Evolutionary conservation across 768 basidiomycete species (phyloP).

Genomic region (Porphyrellus cyaneotinctus): DNA sequence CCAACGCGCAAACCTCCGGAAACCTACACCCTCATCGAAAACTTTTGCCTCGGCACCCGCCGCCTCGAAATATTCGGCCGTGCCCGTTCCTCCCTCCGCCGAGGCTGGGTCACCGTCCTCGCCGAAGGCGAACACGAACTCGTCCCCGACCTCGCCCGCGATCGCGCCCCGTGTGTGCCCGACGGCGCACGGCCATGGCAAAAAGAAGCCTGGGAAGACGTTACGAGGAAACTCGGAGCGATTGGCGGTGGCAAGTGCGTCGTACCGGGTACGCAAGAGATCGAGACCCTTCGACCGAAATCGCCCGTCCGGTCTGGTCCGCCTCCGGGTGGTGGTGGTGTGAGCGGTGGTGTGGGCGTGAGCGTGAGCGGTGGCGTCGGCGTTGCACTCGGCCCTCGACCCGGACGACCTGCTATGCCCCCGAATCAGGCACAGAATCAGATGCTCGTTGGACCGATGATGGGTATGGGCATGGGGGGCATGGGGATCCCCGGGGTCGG

Average conservation of each 20-base stretch:
- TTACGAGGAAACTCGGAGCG: slow-evolving; percentile 47
- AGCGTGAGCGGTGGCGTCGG: slow-evolving; percentile 20
- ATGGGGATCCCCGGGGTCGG: slow-evolving; percentile 35
- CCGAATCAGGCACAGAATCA: slow-evolving; percentile 22
- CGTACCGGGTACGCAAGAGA: slow-evolving; percentile 73
- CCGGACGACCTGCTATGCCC: slow-evolving; percentile 12
- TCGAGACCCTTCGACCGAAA: slow-evolving; percentile 81
- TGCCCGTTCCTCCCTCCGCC: slow-evolving; percentile 59
- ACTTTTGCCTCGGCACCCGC: slow-evolving; percentile 92
- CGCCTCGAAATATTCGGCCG: slow-evolving; percentile 88
- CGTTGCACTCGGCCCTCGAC: slow-evolving; percentile 15
- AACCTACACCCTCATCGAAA: slow-evolving; percentile 94
- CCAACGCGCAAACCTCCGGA: slow-evolving; percentile 90
- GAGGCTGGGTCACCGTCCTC: slow-evolving; percentile 91
- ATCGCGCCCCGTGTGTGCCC: slow-evolving; percentile 28
- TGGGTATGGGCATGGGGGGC: slow-evolving; percentile 42
- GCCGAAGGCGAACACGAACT: slow-evolving; percentile 58
- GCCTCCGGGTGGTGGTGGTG: slow-evolving; percentile 20
- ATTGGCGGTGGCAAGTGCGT: slow-evolving; percentile 52
- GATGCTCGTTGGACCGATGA: slow-evolving; percentile 38
- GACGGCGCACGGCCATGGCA: slow-evolving; percentile 46
- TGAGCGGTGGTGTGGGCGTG: slow-evolving; percentile 8
- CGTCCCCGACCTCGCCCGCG: slow-evolving; percentile 36
- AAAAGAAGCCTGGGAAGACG: slow-evolving; percentile 60
- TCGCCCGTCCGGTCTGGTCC: slow-evolving; percentile 58